A percentile compares a stretch with the other conserved stretches of the same genome.
Evolutionary conservation across 768 basidiomycete genomes (phyloP).

Genomic region (Fomitopsis pulvina): DNA sequence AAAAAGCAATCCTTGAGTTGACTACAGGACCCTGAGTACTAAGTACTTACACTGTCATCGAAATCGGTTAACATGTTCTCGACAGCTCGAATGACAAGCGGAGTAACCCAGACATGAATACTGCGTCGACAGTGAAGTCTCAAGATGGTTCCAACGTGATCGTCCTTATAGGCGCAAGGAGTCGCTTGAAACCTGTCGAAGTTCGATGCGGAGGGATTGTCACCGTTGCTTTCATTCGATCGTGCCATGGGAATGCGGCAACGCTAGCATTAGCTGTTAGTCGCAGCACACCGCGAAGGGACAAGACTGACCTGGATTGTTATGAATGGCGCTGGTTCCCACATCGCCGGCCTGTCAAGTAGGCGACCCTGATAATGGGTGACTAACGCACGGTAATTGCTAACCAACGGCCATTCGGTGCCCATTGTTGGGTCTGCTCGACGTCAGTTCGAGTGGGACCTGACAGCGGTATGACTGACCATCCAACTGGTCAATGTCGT

Average conservation of each 20-base stretch:
- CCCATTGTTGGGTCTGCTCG: not conserved
- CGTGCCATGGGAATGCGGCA: too few species aligned
- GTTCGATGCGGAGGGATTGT: too few species aligned
- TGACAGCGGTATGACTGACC: constrained; percentile 26
- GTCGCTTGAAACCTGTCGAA: too few species aligned
- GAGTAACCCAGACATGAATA: constrained; percentile 44
- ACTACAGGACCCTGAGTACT: not conserved
- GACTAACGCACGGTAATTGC: constrained; percentile 18
- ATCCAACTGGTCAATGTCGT: constrained; percentile 41
- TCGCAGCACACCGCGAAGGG: too few species aligned
- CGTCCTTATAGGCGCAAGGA: too few species aligned
- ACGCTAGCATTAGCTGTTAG: too few species aligned
- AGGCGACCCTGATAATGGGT: constrained; percentile 39
- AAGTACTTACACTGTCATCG: constrained; percentile 34
- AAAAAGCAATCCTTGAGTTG: not conserved
- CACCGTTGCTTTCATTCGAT: too few species aligned
- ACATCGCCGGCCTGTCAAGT: constrained; percentile 30
- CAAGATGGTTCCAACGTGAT: constrained; percentile 23
- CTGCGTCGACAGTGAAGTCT: constrained; percentile 35
- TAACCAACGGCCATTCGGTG: constrained; percentile 5
- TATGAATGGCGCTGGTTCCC: constrained; percentile 45
- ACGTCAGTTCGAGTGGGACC: not conserved
- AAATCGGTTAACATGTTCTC: constrained; percentile 42
- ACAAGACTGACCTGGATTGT: too few species aligned
- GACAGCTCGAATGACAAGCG: constrained; percentile 42